Conservation (phyloP, 768 basidiomycete genomes). For the Lentinula boryana region DNA sequence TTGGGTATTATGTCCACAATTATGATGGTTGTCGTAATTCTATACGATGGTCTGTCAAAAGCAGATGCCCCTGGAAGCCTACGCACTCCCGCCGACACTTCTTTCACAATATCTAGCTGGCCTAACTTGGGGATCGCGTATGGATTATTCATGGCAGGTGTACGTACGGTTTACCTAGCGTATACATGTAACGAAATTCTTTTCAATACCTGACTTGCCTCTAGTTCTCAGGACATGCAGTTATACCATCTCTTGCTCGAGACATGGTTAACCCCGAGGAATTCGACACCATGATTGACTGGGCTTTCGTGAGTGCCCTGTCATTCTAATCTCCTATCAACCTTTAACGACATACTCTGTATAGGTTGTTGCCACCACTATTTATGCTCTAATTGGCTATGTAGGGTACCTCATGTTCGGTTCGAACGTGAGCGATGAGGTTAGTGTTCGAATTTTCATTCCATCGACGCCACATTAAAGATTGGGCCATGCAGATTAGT, state of each 20-base stretch:
- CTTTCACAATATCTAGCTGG: slow-evolving; percentile 42
- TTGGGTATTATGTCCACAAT: slow-evolving; percentile 78
- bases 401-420: slow-evolving; percentile 95
- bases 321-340: neutral
- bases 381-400: slow-evolving; percentile 65
- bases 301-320: slow-evolving; percentile 65
- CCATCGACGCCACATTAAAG: neutral
- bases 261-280: slow-evolving; percentile 84
- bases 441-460: slow-evolving; percentile 22
- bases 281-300: slow-evolving; percentile 79
- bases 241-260: slow-evolving; percentile 82
- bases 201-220: neutral
- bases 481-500: slow-evolving; percentile 55
- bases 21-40: slow-evolving; percentile 67
- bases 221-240: slow-evolving; percentile 87
- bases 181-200: neutral
- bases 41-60: slow-evolving; percentile 80
- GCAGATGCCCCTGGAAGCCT: slow-evolving; percentile 72
- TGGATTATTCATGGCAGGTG: slow-evolving; percentile 90
- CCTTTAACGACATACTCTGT: neutral
- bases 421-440: slow-evolving; percentile 71
- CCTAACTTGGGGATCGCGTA: slow-evolving; percentile 71
- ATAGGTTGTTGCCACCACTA: slow-evolving; percentile 54
- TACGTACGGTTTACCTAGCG: slow-evolving; percentile 26
- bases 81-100: slow-evolving; percentile 68